These are phyloP conservation scores for Benincasa hispida DNA, from an alignment of 306 rosid genomes.

Conservation along the genomic window DNA sequence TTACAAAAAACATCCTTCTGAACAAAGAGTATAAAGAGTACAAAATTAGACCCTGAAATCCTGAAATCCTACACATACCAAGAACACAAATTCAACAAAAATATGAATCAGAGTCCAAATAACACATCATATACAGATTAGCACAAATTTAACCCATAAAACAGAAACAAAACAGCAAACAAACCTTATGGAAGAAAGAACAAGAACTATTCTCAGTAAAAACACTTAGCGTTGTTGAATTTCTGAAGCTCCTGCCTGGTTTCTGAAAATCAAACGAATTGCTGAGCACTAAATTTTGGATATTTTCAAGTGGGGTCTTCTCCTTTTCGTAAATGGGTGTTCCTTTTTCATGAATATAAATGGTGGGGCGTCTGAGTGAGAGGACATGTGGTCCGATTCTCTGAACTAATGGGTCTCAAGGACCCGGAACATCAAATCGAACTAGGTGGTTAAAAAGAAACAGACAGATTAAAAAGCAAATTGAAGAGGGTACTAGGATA, in stretches of 20 bases:
- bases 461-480: not conserved
- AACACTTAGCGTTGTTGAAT: not conserved
- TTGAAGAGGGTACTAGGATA: not conserved
- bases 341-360: not conserved
- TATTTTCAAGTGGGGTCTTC: not conserved
- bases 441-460: not conserved
- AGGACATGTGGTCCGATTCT: not conserved
- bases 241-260: not conserved
- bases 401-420: not conserved
- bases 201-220: not conserved
- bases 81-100: not conserved
- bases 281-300: not conserved
- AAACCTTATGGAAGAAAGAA: conserved; percentile 7
- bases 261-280: not conserved
- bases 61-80: not conserved
- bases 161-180: not conserved
- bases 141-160: not conserved
- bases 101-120: not conserved
- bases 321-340: not conserved
- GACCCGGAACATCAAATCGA: not conserved
- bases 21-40: not conserved
- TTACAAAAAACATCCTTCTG: not conserved
- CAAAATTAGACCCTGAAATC: not conserved
- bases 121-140: not conserved
- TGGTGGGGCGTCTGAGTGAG: not conserved